phyloP scores from a whole-genome alignment of 805 yeast genomes.

The Spathaspora passalidarum region DNA sequence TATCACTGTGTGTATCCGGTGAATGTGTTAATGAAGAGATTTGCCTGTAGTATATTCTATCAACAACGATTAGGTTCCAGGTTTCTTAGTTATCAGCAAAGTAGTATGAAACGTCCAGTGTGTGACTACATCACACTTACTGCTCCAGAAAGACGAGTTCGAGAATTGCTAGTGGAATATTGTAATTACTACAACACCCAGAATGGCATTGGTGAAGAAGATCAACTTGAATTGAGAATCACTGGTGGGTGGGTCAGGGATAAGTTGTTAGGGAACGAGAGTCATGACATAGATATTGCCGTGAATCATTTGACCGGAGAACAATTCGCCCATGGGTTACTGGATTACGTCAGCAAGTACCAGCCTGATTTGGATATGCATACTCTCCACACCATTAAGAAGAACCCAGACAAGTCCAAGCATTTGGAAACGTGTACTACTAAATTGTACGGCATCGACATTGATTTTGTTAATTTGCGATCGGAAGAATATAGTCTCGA shows the following conservation, averaged over 20 bases:
- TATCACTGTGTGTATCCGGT: background rate
- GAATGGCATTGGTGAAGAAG: constrained; percentile 8
- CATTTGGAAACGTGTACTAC: constrained; percentile 97
- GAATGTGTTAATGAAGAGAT: background rate
- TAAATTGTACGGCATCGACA: constrained; percentile 73
- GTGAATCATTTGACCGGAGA: constrained; percentile 83
- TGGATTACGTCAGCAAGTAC: constrained; percentile 41
- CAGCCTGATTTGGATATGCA: constrained; percentile 23
- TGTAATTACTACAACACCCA: constrained; percentile 33
- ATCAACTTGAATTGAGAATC: constrained; percentile 58
- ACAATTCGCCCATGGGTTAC: constrained; percentile 69
- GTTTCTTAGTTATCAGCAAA: background rate
- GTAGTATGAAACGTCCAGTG: constrained; percentile 16
- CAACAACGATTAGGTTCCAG: background rate
- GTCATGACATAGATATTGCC: constrained; percentile 91
- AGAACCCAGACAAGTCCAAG: constrained; percentile 93
- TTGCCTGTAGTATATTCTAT: background rate
- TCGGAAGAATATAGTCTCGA: constrained; percentile 81
- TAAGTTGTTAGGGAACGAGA: constrained; percentile 73
- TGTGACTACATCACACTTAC: constrained; percentile 29
- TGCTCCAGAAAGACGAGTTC: constrained; percentile 41
- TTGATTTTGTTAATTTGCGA: constrained; percentile 91
- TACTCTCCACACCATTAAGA: constrained; percentile 75
- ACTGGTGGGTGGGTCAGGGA: constrained; percentile 99
- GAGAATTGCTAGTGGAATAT: constrained; percentile 38